Evolutionary conservation across 345 rosid species (phyloP).

Genomic region (Salix exigua): DNA sequence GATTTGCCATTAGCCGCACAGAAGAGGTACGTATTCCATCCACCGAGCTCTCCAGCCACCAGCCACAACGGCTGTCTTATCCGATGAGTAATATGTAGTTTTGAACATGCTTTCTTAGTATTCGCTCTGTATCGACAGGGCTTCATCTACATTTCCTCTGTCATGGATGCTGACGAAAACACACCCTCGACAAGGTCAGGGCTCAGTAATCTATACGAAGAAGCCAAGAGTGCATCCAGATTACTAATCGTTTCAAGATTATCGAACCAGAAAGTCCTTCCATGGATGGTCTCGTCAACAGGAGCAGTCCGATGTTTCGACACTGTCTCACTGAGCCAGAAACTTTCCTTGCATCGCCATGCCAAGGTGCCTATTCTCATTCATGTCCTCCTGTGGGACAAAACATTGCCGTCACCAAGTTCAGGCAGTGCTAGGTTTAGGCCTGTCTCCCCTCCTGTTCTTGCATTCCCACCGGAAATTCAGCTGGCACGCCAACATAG

Average conservation of each 20-base stretch:
- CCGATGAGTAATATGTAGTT: not conserved
- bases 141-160: slow-evolving; percentile 85
- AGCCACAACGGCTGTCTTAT: not conserved
- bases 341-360: slow-evolving; percentile 86
- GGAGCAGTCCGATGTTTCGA: slow-evolving; percentile 86
- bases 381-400: slow-evolving; percentile 72
- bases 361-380: slow-evolving; percentile 66
- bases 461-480: slow-evolving; percentile 35
- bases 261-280: slow-evolving; percentile 77
- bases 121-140: slow-evolving; percentile 44
- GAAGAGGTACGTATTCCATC: slow-evolving; percentile 57
- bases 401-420: slow-evolving; percentile 16
- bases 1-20: slow-evolving; percentile 96
- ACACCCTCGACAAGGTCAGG: slow-evolving; percentile 75
- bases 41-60: not conserved
- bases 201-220: slow-evolving; percentile 56
- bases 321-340: slow-evolving; percentile 84
- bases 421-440: slow-evolving; percentile 27
- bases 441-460: slow-evolving; percentile 29
- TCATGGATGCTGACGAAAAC: slow-evolving; percentile 55
- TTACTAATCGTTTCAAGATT: slow-evolving; percentile 69
- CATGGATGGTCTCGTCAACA: slow-evolving; percentile 85
- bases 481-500: slow-evolving; percentile 35
- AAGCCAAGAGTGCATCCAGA: slow-evolving; percentile 51
- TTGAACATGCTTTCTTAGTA: not conserved